phyloP scores from a whole-genome alignment of 2,329 filamentous ascomycete species.

The Alternaria sp. region DNA sequence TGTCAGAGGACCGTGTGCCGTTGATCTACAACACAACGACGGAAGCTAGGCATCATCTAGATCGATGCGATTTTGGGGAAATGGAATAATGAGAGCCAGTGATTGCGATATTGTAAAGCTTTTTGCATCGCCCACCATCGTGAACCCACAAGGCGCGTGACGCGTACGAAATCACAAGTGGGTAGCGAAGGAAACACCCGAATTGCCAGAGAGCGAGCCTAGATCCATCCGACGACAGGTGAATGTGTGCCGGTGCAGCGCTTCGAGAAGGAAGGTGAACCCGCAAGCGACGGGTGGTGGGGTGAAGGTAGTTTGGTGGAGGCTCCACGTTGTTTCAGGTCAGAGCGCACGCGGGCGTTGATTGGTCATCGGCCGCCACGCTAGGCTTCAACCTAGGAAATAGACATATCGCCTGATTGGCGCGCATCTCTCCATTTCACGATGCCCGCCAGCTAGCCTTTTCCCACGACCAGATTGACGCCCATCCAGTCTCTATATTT shows the following conservation, averaged over 20 bases:
- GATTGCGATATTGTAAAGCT: conserved; percentile 20
- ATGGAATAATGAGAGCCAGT: conserved; percentile 30
- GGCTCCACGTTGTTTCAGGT: conserved; percentile 31
- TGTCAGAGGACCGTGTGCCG: conserved; percentile 26
- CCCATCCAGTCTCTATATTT: conserved; percentile 33
- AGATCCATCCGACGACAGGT: conserved; percentile 43
- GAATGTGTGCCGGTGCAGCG: conserved; percentile 35
- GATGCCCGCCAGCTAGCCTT: conserved; percentile 4
- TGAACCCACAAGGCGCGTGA: conserved; percentile 15
- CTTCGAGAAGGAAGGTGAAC: conserved; percentile 29
- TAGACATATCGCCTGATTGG: conserved; percentile 29
- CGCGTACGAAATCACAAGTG: conserved; percentile 16
- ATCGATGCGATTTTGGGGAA: conserved; percentile 20
- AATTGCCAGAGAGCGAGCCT: conserved; percentile 2
- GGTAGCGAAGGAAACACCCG: too few species aligned
- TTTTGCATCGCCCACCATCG: conserved; percentile 11
- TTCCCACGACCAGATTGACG: conserved; percentile 29
- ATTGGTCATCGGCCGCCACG: conserved; percentile 26
- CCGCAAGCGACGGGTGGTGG: conserved; percentile 21
- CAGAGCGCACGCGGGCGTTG: conserved; percentile 11
- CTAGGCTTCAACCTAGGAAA: conserved; percentile 10
- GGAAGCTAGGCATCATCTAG: conserved; percentile 32
- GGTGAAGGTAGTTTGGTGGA: conserved; percentile 27
- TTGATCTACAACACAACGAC: conserved; percentile 33
- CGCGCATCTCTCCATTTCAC: conserved; percentile 24